A percentile compares a stretch with the other conserved stretches of the same genome.
These are phyloP conservation scores for Dictyostelium citrinum DNA, from an alignment of 78 protist species.

Conservation along the genomic window DNA sequence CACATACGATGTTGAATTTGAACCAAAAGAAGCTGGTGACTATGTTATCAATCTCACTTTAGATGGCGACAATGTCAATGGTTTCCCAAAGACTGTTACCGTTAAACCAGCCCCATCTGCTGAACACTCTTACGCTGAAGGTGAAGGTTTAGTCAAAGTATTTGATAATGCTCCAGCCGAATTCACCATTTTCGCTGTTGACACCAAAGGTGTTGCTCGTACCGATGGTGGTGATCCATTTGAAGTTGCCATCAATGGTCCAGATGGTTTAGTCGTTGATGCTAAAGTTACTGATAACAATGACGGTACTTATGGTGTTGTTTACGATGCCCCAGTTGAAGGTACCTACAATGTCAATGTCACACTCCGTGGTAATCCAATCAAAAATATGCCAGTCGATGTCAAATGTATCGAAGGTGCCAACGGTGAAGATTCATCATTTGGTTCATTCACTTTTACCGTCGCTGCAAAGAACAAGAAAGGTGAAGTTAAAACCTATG, in stretches of 20 bases:
- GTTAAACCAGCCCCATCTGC: conserved; percentile 69
- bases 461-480: conserved; percentile 80
- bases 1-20: conserved; percentile 80
- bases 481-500: conserved; percentile 72
- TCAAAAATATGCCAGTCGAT: conserved; percentile 64
- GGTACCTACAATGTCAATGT: conserved; percentile 69
- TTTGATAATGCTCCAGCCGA: conserved; percentile 57
- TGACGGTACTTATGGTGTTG: conserved; percentile 83
- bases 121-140: conserved; percentile 73
- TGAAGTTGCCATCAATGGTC: conserved; percentile 69
- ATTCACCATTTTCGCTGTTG: conserved; percentile 75
- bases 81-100: conserved; percentile 72
- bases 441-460: conserved; percentile 81
- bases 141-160: conserved; percentile 69
- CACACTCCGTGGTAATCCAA: conserved; percentile 41
- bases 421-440: conserved; percentile 45
- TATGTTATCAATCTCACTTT: conserved; percentile 69
- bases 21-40: conserved; percentile 71
- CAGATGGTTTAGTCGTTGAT: conserved; percentile 61
- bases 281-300: conserved; percentile 72
- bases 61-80: conserved; percentile 76
- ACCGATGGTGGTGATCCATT: conserved; percentile 75
- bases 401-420: conserved; percentile 79
- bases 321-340: conserved; percentile 56
- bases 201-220: conserved; percentile 50